Evolutionary conservation across 192 early-diverging fungal genomes (phyloP).

Genomic region (Powellomyces hirtus): DNA sequence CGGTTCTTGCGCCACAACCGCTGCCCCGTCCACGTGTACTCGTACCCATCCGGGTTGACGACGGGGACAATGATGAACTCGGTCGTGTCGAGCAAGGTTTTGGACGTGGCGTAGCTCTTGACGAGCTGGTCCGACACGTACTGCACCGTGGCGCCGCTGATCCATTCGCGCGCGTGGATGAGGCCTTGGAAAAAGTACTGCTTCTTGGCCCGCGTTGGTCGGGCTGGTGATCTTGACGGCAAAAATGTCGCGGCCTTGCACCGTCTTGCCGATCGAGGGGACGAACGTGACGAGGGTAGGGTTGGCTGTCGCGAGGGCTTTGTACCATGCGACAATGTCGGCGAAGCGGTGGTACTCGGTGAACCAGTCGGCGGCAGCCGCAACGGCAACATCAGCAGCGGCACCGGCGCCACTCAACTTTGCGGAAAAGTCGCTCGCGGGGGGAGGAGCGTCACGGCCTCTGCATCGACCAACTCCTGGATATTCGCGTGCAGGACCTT

Average conservation of each 20-base stretch:
- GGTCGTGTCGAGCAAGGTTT: slow-evolving; percentile 42
- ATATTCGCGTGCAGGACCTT: slow-evolving; percentile 8
- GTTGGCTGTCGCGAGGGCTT: slow-evolving; percentile 41
- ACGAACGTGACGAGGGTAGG: slow-evolving; percentile 52
- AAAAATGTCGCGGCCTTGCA: slow-evolving; percentile 57
- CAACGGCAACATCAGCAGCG: too few relatives aligned
- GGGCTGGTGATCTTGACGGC: slow-evolving; percentile 51
- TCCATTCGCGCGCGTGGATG: slow-evolving; percentile 63
- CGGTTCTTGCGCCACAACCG: slow-evolving; percentile 65
- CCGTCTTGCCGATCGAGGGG: slow-evolving; percentile 60
- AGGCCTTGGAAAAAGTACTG: slow-evolving; percentile 44
- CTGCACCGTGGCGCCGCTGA: slow-evolving; percentile 51
- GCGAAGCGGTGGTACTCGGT: background rate
- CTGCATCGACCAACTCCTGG: slow-evolving; percentile 12
- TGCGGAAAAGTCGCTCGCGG: background rate
- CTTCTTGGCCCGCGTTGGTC: slow-evolving; percentile 19
- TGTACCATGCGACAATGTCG: slow-evolving; percentile 47
- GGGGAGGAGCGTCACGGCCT: background rate
- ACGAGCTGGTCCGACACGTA: slow-evolving; percentile 50
- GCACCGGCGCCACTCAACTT: too few relatives aligned
- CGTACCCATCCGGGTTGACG: slow-evolving; percentile 61
- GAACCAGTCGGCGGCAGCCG: background rate
- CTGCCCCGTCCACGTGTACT: slow-evolving; percentile 37
- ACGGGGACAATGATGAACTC: slow-evolving; percentile 57
- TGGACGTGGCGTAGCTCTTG: slow-evolving; percentile 31